Evolutionary conservation across 805 yeast genomes (phyloP).

Genomic region (Phaffomyces opuntiae): DNA sequence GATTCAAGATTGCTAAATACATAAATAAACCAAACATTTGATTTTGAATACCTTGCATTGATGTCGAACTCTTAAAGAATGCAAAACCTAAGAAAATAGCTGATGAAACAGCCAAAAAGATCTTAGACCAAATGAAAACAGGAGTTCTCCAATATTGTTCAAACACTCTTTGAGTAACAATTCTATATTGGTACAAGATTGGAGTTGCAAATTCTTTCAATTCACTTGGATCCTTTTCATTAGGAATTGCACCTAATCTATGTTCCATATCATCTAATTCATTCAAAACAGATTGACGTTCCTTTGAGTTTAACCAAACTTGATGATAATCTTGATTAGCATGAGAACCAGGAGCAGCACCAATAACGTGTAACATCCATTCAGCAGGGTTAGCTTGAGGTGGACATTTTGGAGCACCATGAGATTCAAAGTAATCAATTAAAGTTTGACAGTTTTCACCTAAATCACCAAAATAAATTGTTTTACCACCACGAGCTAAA

Average conservation of each 20-base stretch:
- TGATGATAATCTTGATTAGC: conserved; percentile 67
- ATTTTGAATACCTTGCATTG: conserved; percentile 70
- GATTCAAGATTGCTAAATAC: conserved; percentile 50
- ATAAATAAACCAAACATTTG: conserved; percentile 75
- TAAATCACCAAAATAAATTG: conserved; percentile 70
- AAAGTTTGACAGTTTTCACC: conserved; percentile 53
- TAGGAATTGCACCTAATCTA: conserved; percentile 40
- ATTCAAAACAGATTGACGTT: conserved; percentile 47
- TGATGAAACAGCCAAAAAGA: conserved; percentile 44
- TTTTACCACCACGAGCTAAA: conserved; percentile 63
- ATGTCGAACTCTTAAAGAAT: conserved; percentile 58
- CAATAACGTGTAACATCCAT: conserved; percentile 86
- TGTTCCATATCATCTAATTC: conserved; percentile 62
- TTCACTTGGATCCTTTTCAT: conserved; percentile 26
- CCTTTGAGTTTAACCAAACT: conserved; percentile 69
- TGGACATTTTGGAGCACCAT: conserved; percentile 66
- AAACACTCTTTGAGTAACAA: conserved; percentile 48
- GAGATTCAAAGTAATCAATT: conserved; percentile 56
- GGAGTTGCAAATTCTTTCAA: conserved; percentile 38
- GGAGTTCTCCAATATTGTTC: conserved; percentile 68
- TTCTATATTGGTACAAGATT: conserved; percentile 30
- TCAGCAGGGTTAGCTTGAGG: conserved; percentile 74
- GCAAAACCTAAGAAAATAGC: conserved; percentile 70
- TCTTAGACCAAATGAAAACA: conserved; percentile 52
- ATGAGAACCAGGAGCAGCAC: conserved; percentile 77